Conservation (phyloP, 768 basidiomycete genomes). For the Dendrothele bispora region DNA sequence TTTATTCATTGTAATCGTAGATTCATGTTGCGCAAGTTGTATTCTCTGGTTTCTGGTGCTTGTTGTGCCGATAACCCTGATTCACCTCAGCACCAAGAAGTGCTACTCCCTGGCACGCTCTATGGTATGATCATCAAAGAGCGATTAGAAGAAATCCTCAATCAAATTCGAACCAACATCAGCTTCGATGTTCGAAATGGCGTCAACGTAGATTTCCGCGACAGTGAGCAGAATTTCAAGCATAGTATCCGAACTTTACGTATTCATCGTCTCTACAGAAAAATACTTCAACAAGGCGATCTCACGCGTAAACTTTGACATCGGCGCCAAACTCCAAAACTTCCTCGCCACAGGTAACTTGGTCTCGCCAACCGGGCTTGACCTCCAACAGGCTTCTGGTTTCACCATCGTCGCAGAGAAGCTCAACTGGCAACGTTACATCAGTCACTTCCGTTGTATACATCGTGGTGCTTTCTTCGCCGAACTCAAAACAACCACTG, state of each 20-base stretch:
- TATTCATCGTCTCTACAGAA: slow-evolving; percentile 40
- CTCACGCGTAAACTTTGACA: slow-evolving; percentile 83
- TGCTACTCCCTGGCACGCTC: slow-evolving; percentile 86
- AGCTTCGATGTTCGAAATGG: slow-evolving; percentile 71
- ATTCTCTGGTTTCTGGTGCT: slow-evolving; percentile 83
- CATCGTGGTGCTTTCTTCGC: slow-evolving; percentile 99
- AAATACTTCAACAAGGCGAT: slow-evolving; percentile 79
- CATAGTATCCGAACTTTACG: neutral
- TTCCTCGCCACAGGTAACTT: slow-evolving; percentile 98
- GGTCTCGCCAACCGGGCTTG: slow-evolving; percentile 91
- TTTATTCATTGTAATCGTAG: slow-evolving; percentile 37
- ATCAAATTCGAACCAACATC: slow-evolving; percentile 69
- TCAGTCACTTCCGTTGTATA: slow-evolving; percentile 97
- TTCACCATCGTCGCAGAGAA: slow-evolving; percentile 99
- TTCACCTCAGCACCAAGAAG: slow-evolving; percentile 98
- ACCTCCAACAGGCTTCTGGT: slow-evolving; percentile 96
- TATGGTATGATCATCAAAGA: slow-evolving; percentile 99
- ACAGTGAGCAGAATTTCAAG: slow-evolving; percentile 76
- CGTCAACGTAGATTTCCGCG: slow-evolving; percentile 84
- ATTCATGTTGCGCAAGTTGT: slow-evolving; percentile 97
- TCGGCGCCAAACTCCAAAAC: slow-evolving; percentile 86
- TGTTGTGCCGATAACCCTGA: slow-evolving; percentile 97
- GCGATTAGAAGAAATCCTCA: slow-evolving; percentile 87
- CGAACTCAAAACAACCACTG: slow-evolving; percentile 96
- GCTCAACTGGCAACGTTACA: slow-evolving; percentile 97